phyloP scores from a whole-genome alignment of 192 early-diverging fungal species.

The Funneliformis mosseae region DNA sequence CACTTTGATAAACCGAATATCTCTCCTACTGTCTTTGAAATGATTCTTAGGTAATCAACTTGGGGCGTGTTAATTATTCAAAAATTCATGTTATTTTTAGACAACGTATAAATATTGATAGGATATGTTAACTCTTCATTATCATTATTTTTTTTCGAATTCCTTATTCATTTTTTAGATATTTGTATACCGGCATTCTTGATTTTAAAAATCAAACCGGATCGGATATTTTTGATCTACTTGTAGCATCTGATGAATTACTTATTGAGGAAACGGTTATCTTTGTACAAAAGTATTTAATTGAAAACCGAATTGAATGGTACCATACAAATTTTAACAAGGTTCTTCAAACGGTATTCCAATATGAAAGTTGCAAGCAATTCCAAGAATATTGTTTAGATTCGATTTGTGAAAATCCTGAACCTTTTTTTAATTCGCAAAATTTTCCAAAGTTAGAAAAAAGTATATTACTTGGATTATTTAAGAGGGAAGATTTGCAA shows the following conservation, averaged over 20 bases:
- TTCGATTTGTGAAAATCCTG: conserved; percentile 11
- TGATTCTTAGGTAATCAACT: not conserved
- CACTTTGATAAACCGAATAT: conserved; percentile 23
- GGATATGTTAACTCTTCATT: not conserved
- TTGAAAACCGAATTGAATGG: conserved; percentile 16
- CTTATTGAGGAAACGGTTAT: not conserved
- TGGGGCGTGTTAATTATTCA: no score
- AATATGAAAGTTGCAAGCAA: not conserved
- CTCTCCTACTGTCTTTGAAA: conserved; percentile 16
- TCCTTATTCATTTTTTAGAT: not conserved
- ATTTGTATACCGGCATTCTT: conserved; percentile 21
- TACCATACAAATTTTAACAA: not conserved
- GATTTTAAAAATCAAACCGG: not conserved
- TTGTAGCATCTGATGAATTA: conserved; percentile 23
- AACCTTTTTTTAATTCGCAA: not conserved
- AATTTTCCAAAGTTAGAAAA: conserved; percentile 18
- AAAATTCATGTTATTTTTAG: no score
- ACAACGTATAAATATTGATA: not conserved
- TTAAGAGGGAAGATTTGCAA: conserved; percentile 10
- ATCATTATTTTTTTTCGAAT: not conserved
- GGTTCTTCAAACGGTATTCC: not conserved
- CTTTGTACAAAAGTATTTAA: conserved; percentile 10
- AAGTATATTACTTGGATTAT: not conserved
- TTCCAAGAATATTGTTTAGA: conserved; percentile 19
- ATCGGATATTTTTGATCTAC: conserved; percentile 1